Evolutionary conservation across 129 eudicot genomes (phyloP).

Genomic region (Mikania micrantha): DNA sequence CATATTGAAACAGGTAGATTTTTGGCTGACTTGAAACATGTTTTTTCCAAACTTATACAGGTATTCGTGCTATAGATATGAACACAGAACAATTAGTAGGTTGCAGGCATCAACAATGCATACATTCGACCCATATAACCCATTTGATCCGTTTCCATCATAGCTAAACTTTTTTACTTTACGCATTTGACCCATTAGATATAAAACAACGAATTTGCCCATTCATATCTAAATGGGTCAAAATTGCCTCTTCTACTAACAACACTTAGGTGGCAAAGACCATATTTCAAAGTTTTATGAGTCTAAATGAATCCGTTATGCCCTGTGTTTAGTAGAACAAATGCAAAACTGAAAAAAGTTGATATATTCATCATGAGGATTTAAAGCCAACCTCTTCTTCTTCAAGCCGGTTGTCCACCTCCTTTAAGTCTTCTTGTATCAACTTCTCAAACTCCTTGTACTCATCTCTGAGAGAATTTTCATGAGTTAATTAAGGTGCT

Average conservation of each 20-base stretch:
- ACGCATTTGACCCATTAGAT: neutral
- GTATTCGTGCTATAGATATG: neutral
- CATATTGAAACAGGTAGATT: neutral
- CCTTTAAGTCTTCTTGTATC: constrained; percentile 77
- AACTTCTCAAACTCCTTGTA: constrained; percentile 90
- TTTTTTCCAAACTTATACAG: neutral
- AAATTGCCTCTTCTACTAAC: neutral
- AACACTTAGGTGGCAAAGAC: neutral
- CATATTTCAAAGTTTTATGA: neutral
- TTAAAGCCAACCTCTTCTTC: constrained; percentile 75
- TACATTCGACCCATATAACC: neutral
- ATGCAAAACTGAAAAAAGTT: neutral
- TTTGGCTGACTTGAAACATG: neutral
- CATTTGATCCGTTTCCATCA: neutral
- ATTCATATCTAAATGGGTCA: neutral
- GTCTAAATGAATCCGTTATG: neutral
- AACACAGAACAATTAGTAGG: neutral
- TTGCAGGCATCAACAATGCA: neutral
- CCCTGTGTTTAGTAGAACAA: neutral
- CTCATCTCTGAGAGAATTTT: constrained; percentile 64
- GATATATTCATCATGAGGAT: constrained; percentile 4
- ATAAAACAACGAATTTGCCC: neutral
- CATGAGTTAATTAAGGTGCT: constrained; percentile 5
- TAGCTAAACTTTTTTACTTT: neutral
- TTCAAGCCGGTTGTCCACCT: constrained; percentile 79